Conservation (phyloP, 768 basidiomycete species). For the Russula abietina region DNA sequence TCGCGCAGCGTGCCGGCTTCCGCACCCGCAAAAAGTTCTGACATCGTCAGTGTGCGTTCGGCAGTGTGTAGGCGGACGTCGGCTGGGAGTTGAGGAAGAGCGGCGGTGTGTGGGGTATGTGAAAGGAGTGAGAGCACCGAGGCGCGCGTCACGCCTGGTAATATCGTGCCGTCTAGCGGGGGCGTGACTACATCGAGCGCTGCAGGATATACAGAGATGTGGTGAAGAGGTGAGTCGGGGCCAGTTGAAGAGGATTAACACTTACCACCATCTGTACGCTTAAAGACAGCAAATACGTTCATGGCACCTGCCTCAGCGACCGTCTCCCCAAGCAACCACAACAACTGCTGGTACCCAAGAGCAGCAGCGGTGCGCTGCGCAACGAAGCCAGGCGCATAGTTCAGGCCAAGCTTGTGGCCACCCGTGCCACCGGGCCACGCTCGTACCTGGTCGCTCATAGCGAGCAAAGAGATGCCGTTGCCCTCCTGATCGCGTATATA, state of each 20-base stretch:
- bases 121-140: constrained; percentile 73
- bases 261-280: constrained; percentile 37
- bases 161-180: constrained; percentile 83
- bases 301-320: constrained; percentile 40
- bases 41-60: constrained; percentile 43
- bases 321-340: constrained; percentile 43
- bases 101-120: constrained; percentile 43
- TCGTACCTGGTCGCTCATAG: constrained; percentile 41
- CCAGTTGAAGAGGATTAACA: neutral
- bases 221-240: constrained; percentile 20
- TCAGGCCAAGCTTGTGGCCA: constrained; percentile 42
- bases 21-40: constrained; percentile 40
- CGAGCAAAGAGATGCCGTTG: constrained; percentile 36
- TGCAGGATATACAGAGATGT: constrained; percentile 26
- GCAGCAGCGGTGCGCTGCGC: constrained; percentile 44
- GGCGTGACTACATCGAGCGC: constrained; percentile 83
- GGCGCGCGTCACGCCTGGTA: constrained; percentile 88
- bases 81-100: constrained; percentile 23
- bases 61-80: constrained; percentile 37
- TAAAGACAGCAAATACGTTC: constrained; percentile 46
- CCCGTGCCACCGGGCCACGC: constrained; percentile 50
- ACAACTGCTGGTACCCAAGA: constrained; percentile 44
- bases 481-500: constrained; percentile 35
- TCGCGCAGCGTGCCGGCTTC: constrained; percentile 66
- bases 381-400: constrained; percentile 32